These are phyloP conservation scores for Ammopiptanthus mongolicus DNA, from an alignment of 306 rosid genomes.

Conservation along the genomic window DNA sequence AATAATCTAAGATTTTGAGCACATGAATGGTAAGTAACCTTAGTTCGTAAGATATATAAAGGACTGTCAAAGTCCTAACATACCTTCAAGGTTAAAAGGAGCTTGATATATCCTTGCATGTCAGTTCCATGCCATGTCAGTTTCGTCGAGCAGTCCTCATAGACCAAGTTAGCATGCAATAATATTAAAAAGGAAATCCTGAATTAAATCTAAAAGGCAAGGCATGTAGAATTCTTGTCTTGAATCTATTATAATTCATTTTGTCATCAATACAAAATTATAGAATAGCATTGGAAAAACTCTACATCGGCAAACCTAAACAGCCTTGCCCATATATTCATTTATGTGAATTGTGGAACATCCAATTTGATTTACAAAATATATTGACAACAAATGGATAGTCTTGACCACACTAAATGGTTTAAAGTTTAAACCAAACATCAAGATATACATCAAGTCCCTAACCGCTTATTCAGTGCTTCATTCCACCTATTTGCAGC, in stretches of 20 bases:
- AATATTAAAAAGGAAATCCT: not conserved
- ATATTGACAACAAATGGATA: not conserved
- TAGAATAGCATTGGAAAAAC: conserved; percentile 2
- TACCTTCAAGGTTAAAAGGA: too few relatives aligned
- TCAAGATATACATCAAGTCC: conserved; percentile 66
- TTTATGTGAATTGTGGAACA: not conserved
- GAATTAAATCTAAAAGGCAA: not conserved
- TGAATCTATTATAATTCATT: too few relatives aligned
- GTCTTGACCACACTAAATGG: not conserved
- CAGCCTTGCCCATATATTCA: not conserved
- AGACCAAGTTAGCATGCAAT: not conserved
- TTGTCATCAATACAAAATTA: not conserved
- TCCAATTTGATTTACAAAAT: not conserved
- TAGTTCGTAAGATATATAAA: not conserved
- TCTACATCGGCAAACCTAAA: not conserved
- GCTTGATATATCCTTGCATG: too few relatives aligned
- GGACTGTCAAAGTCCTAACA: too few relatives aligned
- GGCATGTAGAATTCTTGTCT: not conserved
- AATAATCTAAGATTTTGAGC: not conserved
- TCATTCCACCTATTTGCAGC: conserved; percentile 99
- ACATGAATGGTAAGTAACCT: not conserved
- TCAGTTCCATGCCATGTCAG: too few relatives aligned
- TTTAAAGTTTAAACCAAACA: not conserved
- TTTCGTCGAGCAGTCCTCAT: not conserved
- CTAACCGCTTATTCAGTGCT: conserved; percentile 90